Percentiles rank a stretch among this genome's conserved stretches.
Conservation (phyloP, 208 protist species). For the Acanthamoeba triangularis region DNA sequence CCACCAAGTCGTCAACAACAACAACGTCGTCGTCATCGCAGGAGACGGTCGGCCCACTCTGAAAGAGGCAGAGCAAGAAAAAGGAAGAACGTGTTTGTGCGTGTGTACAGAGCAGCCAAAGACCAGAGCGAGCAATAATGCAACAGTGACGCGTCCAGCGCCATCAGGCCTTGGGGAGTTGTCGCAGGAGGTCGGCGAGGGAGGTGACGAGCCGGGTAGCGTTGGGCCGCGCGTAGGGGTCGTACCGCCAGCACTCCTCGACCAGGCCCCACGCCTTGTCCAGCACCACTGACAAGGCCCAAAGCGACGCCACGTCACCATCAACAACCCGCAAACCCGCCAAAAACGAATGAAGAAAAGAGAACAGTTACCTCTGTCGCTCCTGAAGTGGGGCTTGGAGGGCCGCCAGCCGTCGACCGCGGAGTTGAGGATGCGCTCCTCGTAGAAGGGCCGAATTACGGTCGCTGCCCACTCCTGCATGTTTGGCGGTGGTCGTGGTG, state of each 20-base stretch:
- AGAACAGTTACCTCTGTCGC: neutral
- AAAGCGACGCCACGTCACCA: neutral
- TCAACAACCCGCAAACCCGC: neutral
- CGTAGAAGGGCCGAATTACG: neutral
- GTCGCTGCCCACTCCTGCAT: conserved; percentile 1
- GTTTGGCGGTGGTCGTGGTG: too few species aligned
- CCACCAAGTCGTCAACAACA: neutral
- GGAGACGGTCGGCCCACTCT: too few species aligned
- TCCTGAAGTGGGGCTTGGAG: neutral
- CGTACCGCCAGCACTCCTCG: neutral
- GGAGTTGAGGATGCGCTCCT: conserved; percentile 30
- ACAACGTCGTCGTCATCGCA: too few species aligned
- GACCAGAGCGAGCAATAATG: neutral
- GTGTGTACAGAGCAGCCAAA: too few species aligned
- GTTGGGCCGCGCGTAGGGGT: conserved; percentile 9
- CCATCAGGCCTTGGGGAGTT: neutral
- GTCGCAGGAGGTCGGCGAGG: neutral
- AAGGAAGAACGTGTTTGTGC: too few species aligned
- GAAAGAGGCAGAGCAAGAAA: too few species aligned
- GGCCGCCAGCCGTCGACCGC: neutral
- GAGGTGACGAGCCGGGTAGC: neutral
- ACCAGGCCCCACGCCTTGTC: conserved; percentile 9
- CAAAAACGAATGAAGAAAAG: too few species aligned
- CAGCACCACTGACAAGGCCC: neutral
- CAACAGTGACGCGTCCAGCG: too few species aligned